A percentile compares a stretch with the other conserved stretches of the same genome.
Evolutionary conservation across 352 stramenopile species (phyloP).

Genomic region (Phytophthora constricta): DNA sequence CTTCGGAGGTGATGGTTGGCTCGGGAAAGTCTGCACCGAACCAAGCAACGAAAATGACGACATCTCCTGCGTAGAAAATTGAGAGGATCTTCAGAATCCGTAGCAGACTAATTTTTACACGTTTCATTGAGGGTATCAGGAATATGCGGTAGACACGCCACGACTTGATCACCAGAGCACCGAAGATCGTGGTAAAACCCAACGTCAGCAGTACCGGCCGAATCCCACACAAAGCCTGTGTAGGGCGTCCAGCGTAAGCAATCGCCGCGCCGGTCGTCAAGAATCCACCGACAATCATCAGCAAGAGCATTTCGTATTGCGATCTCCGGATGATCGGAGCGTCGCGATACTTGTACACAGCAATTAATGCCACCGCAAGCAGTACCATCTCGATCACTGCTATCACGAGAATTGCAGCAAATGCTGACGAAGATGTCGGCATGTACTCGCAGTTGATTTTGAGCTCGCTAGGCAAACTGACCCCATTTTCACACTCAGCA

Average conservation of each 20-base stretch:
- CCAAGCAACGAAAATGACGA: slow-evolving; percentile 48
- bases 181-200: slow-evolving; percentile 57
- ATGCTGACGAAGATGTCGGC: slow-evolving; percentile 28
- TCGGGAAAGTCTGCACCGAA: slow-evolving; percentile 44
- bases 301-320: slow-evolving; percentile 50
- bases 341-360: slow-evolving; percentile 42
- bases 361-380: slow-evolving; percentile 16
- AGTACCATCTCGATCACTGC: slow-evolving; percentile 24
- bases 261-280: slow-evolving; percentile 40
- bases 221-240: slow-evolving; percentile 30
- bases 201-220: slow-evolving; percentile 45
- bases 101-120: slow-evolving; percentile 40
- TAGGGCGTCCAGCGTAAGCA: slow-evolving; percentile 40
- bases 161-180: slow-evolving; percentile 53
- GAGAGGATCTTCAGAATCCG: slow-evolving; percentile 50
- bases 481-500: slow-evolving; percentile 36
- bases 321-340: slow-evolving; percentile 53
- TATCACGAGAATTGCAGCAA: slow-evolving; percentile 20
- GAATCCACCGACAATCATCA: slow-evolving; percentile 51
- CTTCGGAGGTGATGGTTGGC: slow-evolving; percentile 26
- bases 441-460: slow-evolving; percentile 53
- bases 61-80: slow-evolving; percentile 43
- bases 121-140: slow-evolving; percentile 49
- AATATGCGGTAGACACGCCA: slow-evolving; percentile 69
- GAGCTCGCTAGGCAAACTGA: slow-evolving; percentile 22